phyloP scores from a whole-genome alignment of 768 basidiomycete genomes.

The Solioccasus polychromus region DNA sequence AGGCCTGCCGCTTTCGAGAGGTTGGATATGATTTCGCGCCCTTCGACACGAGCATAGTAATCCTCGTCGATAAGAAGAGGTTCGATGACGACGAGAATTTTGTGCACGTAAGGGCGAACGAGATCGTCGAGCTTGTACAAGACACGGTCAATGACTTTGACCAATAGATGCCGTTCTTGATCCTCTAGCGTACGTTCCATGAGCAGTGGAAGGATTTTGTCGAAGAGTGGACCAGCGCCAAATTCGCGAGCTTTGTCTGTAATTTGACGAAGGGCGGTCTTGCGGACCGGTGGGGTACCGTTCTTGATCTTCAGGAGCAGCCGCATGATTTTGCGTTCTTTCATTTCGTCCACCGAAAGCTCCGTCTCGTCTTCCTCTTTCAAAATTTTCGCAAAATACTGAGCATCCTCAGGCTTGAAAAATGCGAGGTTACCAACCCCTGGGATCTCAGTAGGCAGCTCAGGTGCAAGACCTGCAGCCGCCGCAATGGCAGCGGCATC shows the following conservation, averaged over 20 bases:
- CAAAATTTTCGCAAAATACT: conserved; percentile 95
- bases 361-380: conserved; percentile 95
- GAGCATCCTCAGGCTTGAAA: conserved; percentile 97
- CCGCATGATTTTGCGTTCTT: conserved; percentile 99
- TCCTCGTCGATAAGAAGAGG: conserved; percentile 98
- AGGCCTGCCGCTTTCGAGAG: conserved; percentile 98
- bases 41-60: conserved; percentile 94
- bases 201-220: conserved; percentile 95
- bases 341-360: conserved; percentile 94
- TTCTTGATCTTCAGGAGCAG: conserved; percentile 98
- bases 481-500: conserved; percentile 86
- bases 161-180: conserved; percentile 95
- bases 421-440: conserved; percentile 97
- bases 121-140: conserved; percentile 99
- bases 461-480: conserved; percentile 88
- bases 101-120: conserved; percentile 98
- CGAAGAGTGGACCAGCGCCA: conserved; percentile 95
- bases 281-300: conserved; percentile 96
- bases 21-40: conserved; percentile 98
- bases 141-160: conserved; percentile 98
- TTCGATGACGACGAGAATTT: conserved; percentile 99
- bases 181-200: conserved; percentile 99
- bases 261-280: conserved; percentile 95
- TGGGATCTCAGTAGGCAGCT: conserved; percentile 95
- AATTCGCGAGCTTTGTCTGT: conserved; percentile 99